A percentile compares a stretch with the other conserved stretches of the same genome.
These are phyloP conservation scores for Aegilops tauschii DNA, from an alignment of 176 grass and related monocot genomes.

Conservation along the genomic window DNA sequence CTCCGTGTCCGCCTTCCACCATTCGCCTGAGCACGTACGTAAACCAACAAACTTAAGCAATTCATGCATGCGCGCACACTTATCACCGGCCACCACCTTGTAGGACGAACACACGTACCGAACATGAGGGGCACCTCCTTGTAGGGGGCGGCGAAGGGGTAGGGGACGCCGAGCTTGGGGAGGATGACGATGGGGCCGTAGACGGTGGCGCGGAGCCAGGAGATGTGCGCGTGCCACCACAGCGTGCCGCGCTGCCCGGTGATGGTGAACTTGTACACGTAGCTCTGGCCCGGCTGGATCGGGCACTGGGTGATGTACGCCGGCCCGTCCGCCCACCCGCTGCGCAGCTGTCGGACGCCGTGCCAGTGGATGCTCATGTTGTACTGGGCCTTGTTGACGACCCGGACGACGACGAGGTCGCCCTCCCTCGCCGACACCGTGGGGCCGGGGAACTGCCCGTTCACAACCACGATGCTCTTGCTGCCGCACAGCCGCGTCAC, in stretches of 20 bases:
- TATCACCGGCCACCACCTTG: neutral
- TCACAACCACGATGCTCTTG: constrained; percentile 78
- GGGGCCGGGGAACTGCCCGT: constrained; percentile 72
- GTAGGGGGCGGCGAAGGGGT: constrained; percentile 63
- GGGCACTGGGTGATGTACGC: constrained; percentile 89
- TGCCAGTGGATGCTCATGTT: constrained; percentile 92
- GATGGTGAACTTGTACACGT: constrained; percentile 86
- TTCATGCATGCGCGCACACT: neutral
- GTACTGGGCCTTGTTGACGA: constrained; percentile 67
- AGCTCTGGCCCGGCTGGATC: constrained; percentile 66
- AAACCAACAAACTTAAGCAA: neutral
- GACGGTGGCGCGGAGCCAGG: constrained; percentile 71
- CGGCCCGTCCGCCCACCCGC: constrained; percentile 82
- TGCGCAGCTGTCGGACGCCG: constrained; percentile 66
- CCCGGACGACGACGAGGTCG: constrained; percentile 62
- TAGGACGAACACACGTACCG: constrained; percentile 1
- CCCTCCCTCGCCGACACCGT: constrained; percentile 66
- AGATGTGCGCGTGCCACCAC: constrained; percentile 90
- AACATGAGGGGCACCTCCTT: constrained; percentile 68
- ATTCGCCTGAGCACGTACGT: constrained; percentile 29
- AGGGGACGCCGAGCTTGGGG: constrained; percentile 55
- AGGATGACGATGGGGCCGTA: constrained; percentile 76
- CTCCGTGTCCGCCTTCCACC: constrained; percentile 78
- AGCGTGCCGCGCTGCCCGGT: constrained; percentile 80
- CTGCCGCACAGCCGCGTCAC: constrained; percentile 69